Evolutionary conservation across 257 asterid genomes (phyloP), one percentile per base, ranked within the genome.

Genomic region (Lycium barbarum): DNA sequence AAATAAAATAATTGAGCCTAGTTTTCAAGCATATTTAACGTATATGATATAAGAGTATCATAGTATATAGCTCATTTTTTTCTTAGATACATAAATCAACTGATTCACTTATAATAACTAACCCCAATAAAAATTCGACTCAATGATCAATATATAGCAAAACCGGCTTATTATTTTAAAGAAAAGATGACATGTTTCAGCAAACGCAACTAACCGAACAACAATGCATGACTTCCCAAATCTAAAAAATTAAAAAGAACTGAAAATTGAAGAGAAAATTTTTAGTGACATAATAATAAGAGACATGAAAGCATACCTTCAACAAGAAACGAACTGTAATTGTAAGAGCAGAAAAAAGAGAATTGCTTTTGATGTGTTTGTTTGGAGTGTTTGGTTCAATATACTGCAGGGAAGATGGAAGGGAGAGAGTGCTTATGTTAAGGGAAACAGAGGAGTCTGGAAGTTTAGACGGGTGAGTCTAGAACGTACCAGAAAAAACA

Each of bases 401-500:
- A 26, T 1, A 26, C 33, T 26, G n/a, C n/a, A n/a, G n/a, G n/a
- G n/a, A n/a, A n/a, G n/a, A n/a, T n/a, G n/a, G 33, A 40, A 1
- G 9, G 26, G 67, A 57, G 61, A 71, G 63, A 35, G 59, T 35
- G 22, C 1, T 63, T 81, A 45, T 82, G 35, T 43, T 18, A 26
- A 51, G 63, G 49, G 8, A 53, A 73, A 62, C 3, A 53, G 88
- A 86, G 57, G 53, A 59, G 20, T 62, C 83, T 61, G 10, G 88
- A 86, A 78, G 35, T 17, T 67, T 40, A 18, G 10, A 12, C 45
- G 72, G 45, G 33, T 7, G 57, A 14, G 38, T n/a, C 85, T 49
- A 72, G 88, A 86, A 86, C 38, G 55, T 86, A 82, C 88, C 49
- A 86, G 88, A 62, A 45, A n/a, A 4, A 15, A 67, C 6, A 4